A percentile compares a stretch with the other conserved stretches of the same genome.
Evolutionary conservation across 371 early-diverging fungal species (phyloP).

Genomic region (Haplosporangium sp.): DNA sequence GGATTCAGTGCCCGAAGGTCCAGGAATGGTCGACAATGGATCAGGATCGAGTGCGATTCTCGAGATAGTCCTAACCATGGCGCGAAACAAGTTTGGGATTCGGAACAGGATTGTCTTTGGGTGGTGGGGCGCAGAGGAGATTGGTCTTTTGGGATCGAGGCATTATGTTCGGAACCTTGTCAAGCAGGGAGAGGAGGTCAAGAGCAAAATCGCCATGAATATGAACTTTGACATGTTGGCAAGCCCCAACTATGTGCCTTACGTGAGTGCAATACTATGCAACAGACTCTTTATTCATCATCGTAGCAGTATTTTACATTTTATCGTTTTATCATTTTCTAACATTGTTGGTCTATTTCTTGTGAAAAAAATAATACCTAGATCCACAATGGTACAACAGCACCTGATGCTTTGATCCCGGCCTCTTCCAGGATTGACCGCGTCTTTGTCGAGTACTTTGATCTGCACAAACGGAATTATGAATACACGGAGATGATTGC

Average conservation of each 20-base stretch:
- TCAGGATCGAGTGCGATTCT: conserved; percentile 74
- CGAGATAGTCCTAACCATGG: conserved; percentile 67
- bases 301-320: background rate
- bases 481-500: conserved; percentile 48
- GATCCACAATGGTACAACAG: conserved; percentile 59
- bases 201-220: conserved; percentile 64
- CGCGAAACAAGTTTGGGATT: conserved; percentile 60
- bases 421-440: conserved; percentile 64
- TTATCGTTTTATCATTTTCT: background rate
- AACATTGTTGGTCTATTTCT: background rate
- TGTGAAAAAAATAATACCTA: conserved; percentile 1
- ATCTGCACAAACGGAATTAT: conserved; percentile 30
- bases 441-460: conserved; percentile 70
- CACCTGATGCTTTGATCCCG: conserved; percentile 49
- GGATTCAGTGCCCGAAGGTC: conserved; percentile 74
- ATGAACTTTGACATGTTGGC: conserved; percentile 86
- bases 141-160: conserved; percentile 81
- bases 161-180: conserved; percentile 62
- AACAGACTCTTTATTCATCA: no score
- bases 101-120: conserved; percentile 59
- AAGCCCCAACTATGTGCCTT: conserved; percentile 78
- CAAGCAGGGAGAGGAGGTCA: conserved; percentile 43
- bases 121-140: conserved; percentile 87
- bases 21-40: conserved; percentile 80
- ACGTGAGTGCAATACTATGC: conserved; percentile 32